Conservation (phyloP, 768 basidiomycete species). For the Boletus barrowsii region DNA sequence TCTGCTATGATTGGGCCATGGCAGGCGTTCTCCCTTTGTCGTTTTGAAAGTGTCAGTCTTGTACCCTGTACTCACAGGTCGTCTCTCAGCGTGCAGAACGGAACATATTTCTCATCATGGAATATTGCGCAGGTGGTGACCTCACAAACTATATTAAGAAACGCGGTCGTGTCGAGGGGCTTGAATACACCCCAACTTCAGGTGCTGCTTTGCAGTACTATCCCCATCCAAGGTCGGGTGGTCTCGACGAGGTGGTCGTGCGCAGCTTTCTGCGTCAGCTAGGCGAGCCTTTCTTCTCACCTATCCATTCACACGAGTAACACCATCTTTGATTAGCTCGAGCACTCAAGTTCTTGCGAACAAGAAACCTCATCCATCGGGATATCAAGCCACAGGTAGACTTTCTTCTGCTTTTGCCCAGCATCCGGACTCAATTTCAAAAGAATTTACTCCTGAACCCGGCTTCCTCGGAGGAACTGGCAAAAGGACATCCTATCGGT, state of each 20-base stretch:
- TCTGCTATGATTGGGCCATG: neutral
- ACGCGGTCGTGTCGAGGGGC: slow-evolving; percentile 86
- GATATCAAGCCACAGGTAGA: slow-evolving; percentile 93
- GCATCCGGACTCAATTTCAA: slow-evolving; percentile 5
- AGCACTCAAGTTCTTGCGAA: slow-evolving; percentile 88
- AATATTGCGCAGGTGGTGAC: slow-evolving; percentile 94
- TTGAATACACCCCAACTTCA: slow-evolving; percentile 74
- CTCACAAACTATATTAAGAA: slow-evolving; percentile 97
- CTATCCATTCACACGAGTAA: neutral
- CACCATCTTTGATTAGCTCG: slow-evolving; percentile 57
- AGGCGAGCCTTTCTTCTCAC: slow-evolving; percentile 41
- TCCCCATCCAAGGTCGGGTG: slow-evolving; percentile 87
- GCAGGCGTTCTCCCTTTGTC: neutral
- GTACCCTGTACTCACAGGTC: slow-evolving; percentile 7
- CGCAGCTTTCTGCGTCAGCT: slow-evolving; percentile 91
- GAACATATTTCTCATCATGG: slow-evolving; percentile 94
- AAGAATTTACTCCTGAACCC: slow-evolving; percentile 91
- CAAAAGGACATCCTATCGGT: slow-evolving; percentile 83
- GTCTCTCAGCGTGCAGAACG: slow-evolving; percentile 60
- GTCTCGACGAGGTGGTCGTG: slow-evolving; percentile 86
- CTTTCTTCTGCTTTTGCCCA: neutral
- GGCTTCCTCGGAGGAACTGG: slow-evolving; percentile 73
- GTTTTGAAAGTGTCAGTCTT: neutral
- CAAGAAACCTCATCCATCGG: slow-evolving; percentile 88
- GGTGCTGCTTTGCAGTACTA: slow-evolving; percentile 78